Percentiles rank a stretch among this genome's conserved stretches.
phyloP scores from a whole-genome alignment of 495 filamentous ascomycete genomes.

The Xylaria telfairii region DNA sequence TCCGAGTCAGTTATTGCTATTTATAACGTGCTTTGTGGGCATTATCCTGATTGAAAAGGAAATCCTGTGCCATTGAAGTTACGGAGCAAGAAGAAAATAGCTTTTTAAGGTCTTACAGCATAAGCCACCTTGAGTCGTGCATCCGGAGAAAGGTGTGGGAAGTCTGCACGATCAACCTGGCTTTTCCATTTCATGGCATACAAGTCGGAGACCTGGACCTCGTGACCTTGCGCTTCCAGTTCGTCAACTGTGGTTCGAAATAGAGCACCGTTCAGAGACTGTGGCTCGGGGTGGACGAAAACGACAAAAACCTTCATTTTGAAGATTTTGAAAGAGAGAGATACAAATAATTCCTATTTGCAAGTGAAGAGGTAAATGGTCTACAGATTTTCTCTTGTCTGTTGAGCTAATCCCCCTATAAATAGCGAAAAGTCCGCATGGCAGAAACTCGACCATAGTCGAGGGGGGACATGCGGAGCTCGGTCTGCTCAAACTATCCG shows the following conservation, averaged over 20 bases:
- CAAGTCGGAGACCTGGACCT: not conserved
- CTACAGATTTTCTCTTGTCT: not conserved
- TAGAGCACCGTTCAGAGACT: slow-evolving; percentile 9
- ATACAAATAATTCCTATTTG: not conserved
- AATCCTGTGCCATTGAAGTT: no score
- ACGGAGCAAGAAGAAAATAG: no score
- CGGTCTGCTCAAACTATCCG: not conserved
- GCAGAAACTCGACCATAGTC: not conserved
- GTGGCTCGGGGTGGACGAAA: slow-evolving; percentile 8
- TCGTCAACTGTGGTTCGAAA: not conserved
- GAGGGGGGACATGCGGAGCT: not conserved
- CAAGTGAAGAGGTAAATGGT: not conserved
- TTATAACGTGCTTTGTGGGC: no score
- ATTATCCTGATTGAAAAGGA: no score
- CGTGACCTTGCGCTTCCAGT: slow-evolving; percentile 1
- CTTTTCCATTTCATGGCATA: slow-evolving; percentile 18
- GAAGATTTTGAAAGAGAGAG: not conserved
- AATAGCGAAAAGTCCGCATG: not conserved
- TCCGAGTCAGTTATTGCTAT: no score
- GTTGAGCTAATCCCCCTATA: not conserved
- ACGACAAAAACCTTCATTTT: slow-evolving; percentile 6
- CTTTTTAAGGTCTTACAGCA: no score
- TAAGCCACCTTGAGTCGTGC: not conserved
- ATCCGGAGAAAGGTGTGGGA: slow-evolving; percentile 2
- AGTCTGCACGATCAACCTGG: slow-evolving; percentile 13